These are phyloP conservation scores for Corinectria fuckeliana DNA, from an alignment of 2,329 filamentous ascomycete species.

Conservation along the genomic window DNA sequence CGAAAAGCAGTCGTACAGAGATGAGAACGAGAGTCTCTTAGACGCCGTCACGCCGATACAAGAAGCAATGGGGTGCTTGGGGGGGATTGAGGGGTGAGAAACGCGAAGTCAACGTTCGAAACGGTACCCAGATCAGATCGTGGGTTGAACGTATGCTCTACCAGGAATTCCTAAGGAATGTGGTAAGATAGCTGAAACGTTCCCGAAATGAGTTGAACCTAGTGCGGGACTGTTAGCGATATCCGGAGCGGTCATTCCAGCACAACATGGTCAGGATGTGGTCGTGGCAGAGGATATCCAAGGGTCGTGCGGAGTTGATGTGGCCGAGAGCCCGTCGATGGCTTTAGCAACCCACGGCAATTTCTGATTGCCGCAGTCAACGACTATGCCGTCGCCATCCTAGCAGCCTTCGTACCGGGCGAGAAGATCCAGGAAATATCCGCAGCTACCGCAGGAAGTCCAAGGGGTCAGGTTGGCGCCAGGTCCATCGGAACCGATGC, in stretches of 20 bases:
- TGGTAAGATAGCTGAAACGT: slow-evolving; percentile 48
- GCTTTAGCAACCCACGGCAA: too few species aligned
- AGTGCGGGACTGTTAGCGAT: slow-evolving; percentile 33
- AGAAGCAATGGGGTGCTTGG: slow-evolving; percentile 42
- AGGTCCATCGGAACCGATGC: too few species aligned
- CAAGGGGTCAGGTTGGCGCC: too few species aligned
- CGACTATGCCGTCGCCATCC: too few species aligned
- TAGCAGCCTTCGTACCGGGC: too few species aligned
- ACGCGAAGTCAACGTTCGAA: slow-evolving; percentile 38
- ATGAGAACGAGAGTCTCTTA: slow-evolving; percentile 45
- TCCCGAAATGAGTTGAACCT: slow-evolving; percentile 52
- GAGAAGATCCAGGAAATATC: too few species aligned
- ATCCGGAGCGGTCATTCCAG: not conserved
- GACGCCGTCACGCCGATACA: slow-evolving; percentile 50
- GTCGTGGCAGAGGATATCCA: not conserved
- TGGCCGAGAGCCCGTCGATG: not conserved
- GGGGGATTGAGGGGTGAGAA: slow-evolving; percentile 35
- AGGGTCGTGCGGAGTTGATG: not conserved
- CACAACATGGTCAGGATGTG: not conserved
- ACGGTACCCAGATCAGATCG: slow-evolving; percentile 35
- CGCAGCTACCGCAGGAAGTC: too few species aligned
- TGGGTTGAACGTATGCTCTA: slow-evolving; percentile 44
- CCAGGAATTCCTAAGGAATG: slow-evolving; percentile 49
- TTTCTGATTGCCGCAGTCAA: not conserved
- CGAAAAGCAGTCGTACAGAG: slow-evolving; percentile 47